phyloP scores from a whole-genome alignment of 257 asterid species.

The Nemophila menziesii region DNA sequence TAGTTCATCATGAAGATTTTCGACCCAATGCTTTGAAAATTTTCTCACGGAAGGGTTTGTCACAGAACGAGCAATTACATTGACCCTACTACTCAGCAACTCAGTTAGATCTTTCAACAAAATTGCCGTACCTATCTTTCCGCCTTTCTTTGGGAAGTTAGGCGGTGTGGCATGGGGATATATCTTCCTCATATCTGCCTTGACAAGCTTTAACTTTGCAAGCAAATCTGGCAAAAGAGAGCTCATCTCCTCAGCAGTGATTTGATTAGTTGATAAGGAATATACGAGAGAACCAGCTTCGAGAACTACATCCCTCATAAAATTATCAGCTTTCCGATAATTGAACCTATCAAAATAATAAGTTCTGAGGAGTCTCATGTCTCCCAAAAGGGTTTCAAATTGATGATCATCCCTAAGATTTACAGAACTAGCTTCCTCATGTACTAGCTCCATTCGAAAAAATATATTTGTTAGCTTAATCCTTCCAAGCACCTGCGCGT shows the following conservation, averaged over 20 bases:
- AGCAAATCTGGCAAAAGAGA: neutral
- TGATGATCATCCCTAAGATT: neutral
- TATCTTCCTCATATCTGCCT: neutral
- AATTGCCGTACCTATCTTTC: neutral
- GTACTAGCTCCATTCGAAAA: neutral
- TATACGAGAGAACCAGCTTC: neutral
- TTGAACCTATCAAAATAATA: neutral
- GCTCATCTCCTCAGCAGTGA: neutral
- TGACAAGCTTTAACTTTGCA: neutral
- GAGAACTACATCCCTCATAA: neutral
- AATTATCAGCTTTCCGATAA: neutral
- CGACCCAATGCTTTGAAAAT: neutral
- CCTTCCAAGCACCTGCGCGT: constrained; percentile 1
- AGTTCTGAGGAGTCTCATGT: constrained; percentile 1
- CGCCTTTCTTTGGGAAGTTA: constrained; percentile 2
- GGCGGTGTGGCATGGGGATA: neutral
- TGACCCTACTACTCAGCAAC: neutral
- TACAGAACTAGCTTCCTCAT: neutral
- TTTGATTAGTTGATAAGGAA: neutral
- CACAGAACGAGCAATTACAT: neutral
- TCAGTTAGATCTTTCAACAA: constrained; percentile 1
- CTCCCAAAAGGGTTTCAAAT: neutral
- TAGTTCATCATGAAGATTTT: constrained; percentile 1
- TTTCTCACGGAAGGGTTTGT: neutral
- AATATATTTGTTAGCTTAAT: neutral